Evolutionary conservation across 228 moss, liverwort and hornwort genomes (phyloP), one percentile per base, ranked within the genome.

Genomic region (Sphagnum fallax): DNA sequence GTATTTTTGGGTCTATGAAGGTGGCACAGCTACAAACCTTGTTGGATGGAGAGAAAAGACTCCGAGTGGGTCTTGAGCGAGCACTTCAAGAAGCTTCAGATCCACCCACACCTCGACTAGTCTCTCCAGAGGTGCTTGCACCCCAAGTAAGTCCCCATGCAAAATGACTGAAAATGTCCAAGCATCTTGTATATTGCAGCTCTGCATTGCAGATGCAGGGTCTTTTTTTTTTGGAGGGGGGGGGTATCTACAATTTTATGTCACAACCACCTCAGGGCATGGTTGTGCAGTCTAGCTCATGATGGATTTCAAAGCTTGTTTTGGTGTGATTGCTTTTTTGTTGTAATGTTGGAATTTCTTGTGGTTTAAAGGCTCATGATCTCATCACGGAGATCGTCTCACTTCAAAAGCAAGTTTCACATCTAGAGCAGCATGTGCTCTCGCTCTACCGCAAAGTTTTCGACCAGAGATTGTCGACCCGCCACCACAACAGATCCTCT

Each of bases 361-460:
- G 32, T 32, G 32, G 32, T 32, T 32, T 32, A n/a, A 77, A 94
- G 91, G 84, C 91, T 53, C 88, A 81, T 78, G 87, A 92, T 63
- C 83, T 95, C 3, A 87, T 95, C 14, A 86, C 88, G 6, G 94
- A 95, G 73, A 90, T 95, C n/a, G 80, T 77, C 18, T 84, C 71
- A 10, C 87, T 95, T 0, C 90, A 95, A 82, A 88, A 84, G 16
- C 90, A 95, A 78, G 94, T 95, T 55, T 89, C 85, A 4, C 80
- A 82, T 63, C 74, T 95, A 70, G 94, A 95, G 83, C 94, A 95
- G 12, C 94, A 95, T 69, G 94, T 95, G n/a, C 76, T 95, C 0
- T 87, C 80, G 63, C 76, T 95, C 6, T 95, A 92, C 70, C 79
- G 94, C 10, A 90, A 90, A 71, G 90, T 95, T 63, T 52, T 95